Base-by-base conservation (phyloP, 192 early-diverging fungal species). In the Bifiguratus adelaidae region DNA sequence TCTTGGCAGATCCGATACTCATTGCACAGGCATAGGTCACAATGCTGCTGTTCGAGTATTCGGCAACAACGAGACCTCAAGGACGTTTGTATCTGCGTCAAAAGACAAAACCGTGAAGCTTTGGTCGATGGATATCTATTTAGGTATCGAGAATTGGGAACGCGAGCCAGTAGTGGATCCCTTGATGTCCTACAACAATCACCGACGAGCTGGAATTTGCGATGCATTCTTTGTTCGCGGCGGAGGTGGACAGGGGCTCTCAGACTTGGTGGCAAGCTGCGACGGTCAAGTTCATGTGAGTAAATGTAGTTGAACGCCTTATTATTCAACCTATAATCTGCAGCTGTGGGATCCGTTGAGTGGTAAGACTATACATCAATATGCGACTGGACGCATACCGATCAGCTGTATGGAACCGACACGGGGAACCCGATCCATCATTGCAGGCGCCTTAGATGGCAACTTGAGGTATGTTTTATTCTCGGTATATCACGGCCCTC, bases 221-320 rank as follows among this genome's bases (percentile, higher is more conserved):
- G 70, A 78, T 42, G 53, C 72, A 6, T 65, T 75, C 38, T 78
- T 78, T 61, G 37, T 74, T 4, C 58, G 67, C 13, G 67, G 63
- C 19, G 69, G 73, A 1, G 60, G 60, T 0, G 61, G 50, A 15
- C 56, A 49, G 41, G 65, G 67, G 5, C 38, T 58, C 5, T 56
- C 57, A 23, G 68, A 74, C 47, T 48, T 67, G 26, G 60, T 78
- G 18, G 73, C 73, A 8, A 78, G 72, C 34, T 72, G 72, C 37
- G 76, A 78, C 53, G 76, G 76, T 3, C 67, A 72, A 41, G 53
- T 78, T 19, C 76, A 78, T 50, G 76, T 74, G 65, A 63, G 63
- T 48, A 42, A 15, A 24, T 19, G 12, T 16, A 3, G 12, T 22
- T 38, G 7, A 28, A 42, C 2, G 28, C 35, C 6, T 3, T 20